Base-by-base conservation (phyloP, 768 basidiomycete genomes). In the Bullera alba region DNA sequence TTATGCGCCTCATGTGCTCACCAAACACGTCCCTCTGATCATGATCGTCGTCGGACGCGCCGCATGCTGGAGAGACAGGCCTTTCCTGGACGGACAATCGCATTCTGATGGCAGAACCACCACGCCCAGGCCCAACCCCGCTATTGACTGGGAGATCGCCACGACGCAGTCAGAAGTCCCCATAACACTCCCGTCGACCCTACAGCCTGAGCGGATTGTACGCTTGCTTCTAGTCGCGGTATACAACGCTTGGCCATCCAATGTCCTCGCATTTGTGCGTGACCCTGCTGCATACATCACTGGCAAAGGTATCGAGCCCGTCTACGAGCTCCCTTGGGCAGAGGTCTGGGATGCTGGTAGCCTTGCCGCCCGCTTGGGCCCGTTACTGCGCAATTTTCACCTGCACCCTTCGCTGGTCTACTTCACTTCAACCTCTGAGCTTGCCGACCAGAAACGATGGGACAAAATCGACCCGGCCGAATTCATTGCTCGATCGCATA, bases 201-300 rank as follows among this genome's bases (percentile, higher is more conserved):
- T 63, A 16, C 43, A 43, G 29, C 56, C 64, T 14, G 30, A 48
- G 39, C n/a, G 34, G 6, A 53, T 60, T 44, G 57, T 54, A 17
- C 51, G 57, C 26, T 37, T 63, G 4, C 58, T 50, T 35, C 50
- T 65, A 16, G 56, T 65, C 27, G 56, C 60, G 25, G 42, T 95
- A 54, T 93, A 92, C 73, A 91, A 88, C 61, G 80, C 91, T 42
- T 95, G 87, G 75, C 91, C 91, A 1, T 86, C 83, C 73, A 95
- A 92, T 74, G 77, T 86, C 35, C 75, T 93, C 51, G 79, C 79
- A 47, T 95, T 95, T 70, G 72, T 91, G 46, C 81, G 82, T 45
- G 75, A 77, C 43, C 87, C 91, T 1, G 76, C 77, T 7, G 69
- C 73, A 30, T 90, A 88, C 59, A 73, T 95, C 16, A 71, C 67